Conservation (phyloP, 1,139 yeast genomes). For the Blastobotrys indianensis region DNA sequence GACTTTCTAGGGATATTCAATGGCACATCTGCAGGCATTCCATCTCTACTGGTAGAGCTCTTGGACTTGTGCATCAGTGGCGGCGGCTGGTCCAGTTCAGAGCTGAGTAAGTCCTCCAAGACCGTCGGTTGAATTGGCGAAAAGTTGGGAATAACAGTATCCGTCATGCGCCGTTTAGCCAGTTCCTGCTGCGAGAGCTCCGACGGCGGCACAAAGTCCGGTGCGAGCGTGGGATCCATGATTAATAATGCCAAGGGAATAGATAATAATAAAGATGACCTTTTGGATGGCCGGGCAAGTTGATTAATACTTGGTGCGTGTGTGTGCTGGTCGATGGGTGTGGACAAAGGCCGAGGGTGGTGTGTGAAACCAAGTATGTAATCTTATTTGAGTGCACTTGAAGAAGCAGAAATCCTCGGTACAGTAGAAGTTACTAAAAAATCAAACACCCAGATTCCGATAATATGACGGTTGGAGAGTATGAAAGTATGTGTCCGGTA, state of each 20-base stretch:
- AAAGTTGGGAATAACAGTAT: constrained; percentile 65
- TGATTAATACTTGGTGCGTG: too few species aligned
- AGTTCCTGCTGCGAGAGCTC: constrained; percentile 22
- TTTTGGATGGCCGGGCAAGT: too few species aligned
- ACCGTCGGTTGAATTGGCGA: constrained; percentile 73
- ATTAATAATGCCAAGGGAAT: too few species aligned
- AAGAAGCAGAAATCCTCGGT: too few species aligned
- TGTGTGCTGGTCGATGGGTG: too few species aligned
- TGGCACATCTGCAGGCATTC: constrained; percentile 15
- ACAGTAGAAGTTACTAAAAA: not conserved
- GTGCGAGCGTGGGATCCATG: constrained; percentile 38
- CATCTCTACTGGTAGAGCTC: not conserved
- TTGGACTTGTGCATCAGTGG: not conserved
- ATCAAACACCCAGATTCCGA: not conserved
- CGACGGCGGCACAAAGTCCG: constrained; percentile 37
- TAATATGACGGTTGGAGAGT: too few species aligned
- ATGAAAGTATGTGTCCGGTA: too few species aligned
- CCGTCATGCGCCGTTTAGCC: constrained; percentile 40
- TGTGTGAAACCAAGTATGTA: too few species aligned
- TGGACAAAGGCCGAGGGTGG: too few species aligned
- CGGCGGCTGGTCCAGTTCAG: constrained; percentile 7
- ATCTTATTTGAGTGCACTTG: too few species aligned
- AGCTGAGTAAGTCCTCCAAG: constrained; percentile 58
- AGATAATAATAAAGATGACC: too few species aligned
- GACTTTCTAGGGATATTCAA: constrained; percentile 20